Conservation (phyloP, 306 rosid genomes). For the Cicer chorassanicum region DNA sequence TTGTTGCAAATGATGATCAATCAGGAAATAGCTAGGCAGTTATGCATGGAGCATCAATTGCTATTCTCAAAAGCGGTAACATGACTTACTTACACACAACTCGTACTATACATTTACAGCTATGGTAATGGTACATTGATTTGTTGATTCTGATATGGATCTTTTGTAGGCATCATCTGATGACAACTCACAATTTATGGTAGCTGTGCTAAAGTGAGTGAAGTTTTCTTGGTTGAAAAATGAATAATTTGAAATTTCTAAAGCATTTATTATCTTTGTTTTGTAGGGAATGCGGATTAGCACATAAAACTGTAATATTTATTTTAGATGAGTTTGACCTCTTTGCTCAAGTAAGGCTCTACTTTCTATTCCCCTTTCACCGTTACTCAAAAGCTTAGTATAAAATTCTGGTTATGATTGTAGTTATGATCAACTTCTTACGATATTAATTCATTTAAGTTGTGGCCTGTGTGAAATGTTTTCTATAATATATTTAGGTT, state of each 20-base stretch:
- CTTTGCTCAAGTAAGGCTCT: slow-evolving; percentile 83
- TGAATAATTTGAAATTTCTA: slow-evolving; percentile 14
- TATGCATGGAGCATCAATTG: slow-evolving; percentile 82
- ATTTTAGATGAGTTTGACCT: slow-evolving; percentile 90
- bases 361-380: slow-evolving; percentile 22
- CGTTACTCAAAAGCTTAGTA: slow-evolving; percentile 40
- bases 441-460: background rate
- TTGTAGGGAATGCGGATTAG: slow-evolving; percentile 88
- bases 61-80: slow-evolving; percentile 85
- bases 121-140: slow-evolving; percentile 8
- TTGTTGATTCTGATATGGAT: slow-evolving; percentile 42
- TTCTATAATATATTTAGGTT: slow-evolving; percentile 22
- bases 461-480: slow-evolving; percentile 30
- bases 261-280: slow-evolving; percentile 46
- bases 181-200: slow-evolving; percentile 89
- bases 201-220: slow-evolving; percentile 85
- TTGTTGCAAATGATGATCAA: slow-evolving; percentile 46
- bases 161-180: slow-evolving; percentile 86
- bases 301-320: slow-evolving; percentile 87
- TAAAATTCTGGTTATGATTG: slow-evolving; percentile 12
- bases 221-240: slow-evolving; percentile 36
- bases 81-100: slow-evolving; percentile 26
- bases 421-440: slow-evolving; percentile 32
- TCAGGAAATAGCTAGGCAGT: slow-evolving; percentile 96
- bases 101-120: slow-evolving; percentile 6